Conservation (phyloP, 768 basidiomycete species). For the Boletus sp. region DNA sequence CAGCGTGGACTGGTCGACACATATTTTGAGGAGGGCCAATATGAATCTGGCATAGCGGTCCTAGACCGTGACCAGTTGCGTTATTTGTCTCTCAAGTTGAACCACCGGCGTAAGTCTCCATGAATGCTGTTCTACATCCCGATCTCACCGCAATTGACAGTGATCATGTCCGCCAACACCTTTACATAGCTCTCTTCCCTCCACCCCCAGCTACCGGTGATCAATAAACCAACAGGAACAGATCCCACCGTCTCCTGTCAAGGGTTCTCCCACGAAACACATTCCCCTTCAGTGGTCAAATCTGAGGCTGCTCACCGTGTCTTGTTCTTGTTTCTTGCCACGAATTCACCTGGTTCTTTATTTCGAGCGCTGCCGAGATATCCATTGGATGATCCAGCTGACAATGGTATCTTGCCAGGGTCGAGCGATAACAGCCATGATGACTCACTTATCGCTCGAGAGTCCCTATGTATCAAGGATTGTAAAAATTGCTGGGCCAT, state of each 20-base stretch:
- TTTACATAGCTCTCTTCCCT: slow-evolving; percentile 71
- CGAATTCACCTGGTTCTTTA: slow-evolving; percentile 54
- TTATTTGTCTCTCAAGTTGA: slow-evolving; percentile 50
- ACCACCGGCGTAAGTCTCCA: slow-evolving; percentile 53
- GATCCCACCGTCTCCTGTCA: slow-evolving; percentile 32
- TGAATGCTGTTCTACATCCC: slow-evolving; percentile 8
- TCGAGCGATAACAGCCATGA: slow-evolving; percentile 33
- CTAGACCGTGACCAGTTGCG: slow-evolving; percentile 67
- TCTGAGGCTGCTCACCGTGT: slow-evolving; percentile 52
- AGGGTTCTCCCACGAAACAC: slow-evolving; percentile 40
- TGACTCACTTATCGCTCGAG: slow-evolving; percentile 58
- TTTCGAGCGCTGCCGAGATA: slow-evolving; percentile 56
- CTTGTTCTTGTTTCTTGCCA: slow-evolving; percentile 52
- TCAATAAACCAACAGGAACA: slow-evolving; percentile 21
- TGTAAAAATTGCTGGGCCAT: slow-evolving; percentile 63
- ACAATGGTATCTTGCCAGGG: background rate
- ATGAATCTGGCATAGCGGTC: slow-evolving; percentile 61
- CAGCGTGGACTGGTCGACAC: slow-evolving; percentile 63
- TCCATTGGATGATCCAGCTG: slow-evolving; percentile 22
- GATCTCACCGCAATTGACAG: slow-evolving; percentile 34
- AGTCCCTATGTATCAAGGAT: slow-evolving; percentile 51
- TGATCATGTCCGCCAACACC: slow-evolving; percentile 61
- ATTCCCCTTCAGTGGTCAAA: slow-evolving; percentile 45
- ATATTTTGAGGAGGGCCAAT: slow-evolving; percentile 76
- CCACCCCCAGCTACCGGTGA: slow-evolving; percentile 28